phyloP scores from a whole-genome alignment of 495 filamentous ascomycete genomes.

The Astrothelium macrocarpum region DNA sequence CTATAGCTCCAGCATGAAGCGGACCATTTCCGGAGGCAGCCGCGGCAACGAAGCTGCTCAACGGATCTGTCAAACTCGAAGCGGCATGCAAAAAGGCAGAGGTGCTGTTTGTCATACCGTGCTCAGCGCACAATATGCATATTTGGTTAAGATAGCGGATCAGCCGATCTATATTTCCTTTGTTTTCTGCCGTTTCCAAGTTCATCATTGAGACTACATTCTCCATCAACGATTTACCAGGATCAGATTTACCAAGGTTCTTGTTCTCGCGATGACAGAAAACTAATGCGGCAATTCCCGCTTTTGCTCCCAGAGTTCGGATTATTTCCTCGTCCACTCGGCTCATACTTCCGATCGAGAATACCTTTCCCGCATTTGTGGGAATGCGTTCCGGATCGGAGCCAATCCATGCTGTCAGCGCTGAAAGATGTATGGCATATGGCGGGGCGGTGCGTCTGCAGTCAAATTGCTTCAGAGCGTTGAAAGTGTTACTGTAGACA shows the following conservation, averaged over 20 bases:
- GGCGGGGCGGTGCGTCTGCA: not conserved
- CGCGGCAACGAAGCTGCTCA: slow-evolving; percentile 33
- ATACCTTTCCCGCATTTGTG: not conserved
- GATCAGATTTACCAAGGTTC: not conserved
- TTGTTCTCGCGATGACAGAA: not conserved
- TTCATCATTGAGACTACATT: not conserved
- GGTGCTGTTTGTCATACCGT: slow-evolving; percentile 47
- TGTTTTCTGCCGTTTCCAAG: not conserved
- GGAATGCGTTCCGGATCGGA: not conserved
- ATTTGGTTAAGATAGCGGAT: slow-evolving; percentile 11
- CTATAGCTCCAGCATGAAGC: slow-evolving; percentile 50
- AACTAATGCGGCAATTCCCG: not conserved
- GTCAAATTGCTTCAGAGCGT: no score
- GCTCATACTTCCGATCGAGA: not conserved
- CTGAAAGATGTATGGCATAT: slow-evolving; percentile 26
- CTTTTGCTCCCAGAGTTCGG: not conserved
- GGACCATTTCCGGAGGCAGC: slow-evolving; percentile 45
- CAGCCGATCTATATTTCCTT: slow-evolving; percentile 12
- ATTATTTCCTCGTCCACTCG: not conserved
- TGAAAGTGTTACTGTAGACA: no score
- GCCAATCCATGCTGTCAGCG: slow-evolving; percentile 28
- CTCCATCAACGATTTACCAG: not conserved
- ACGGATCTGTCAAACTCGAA: slow-evolving; percentile 30
- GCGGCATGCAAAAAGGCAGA: slow-evolving; percentile 42
- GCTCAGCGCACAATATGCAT: slow-evolving; percentile 30